Evolutionary conservation across 768 basidiomycete species (phyloP), one percentile per base, ranked within the genome.

Genomic region (Termitomyces sp.): DNA sequence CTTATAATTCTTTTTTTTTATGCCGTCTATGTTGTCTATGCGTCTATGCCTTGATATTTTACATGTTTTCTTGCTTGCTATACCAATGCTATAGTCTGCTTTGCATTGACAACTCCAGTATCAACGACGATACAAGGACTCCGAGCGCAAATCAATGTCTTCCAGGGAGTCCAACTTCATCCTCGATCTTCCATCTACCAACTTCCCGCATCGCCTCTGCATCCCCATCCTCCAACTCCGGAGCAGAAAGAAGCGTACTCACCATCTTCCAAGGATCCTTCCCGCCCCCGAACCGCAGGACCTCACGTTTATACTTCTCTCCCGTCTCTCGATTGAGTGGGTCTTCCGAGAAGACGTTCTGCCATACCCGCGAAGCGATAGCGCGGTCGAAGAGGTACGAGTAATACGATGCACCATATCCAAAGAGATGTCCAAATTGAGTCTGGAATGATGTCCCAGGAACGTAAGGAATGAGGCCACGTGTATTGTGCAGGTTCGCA

Each of bases 341-440:
- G 48, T 91, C 80, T 0, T 66, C 62, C 9, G 79, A 76, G 68
- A 98, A 98, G 0, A 96, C 76, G 12, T 85, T 82, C 11, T 78
- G 73, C 91, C 93, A 99, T 0, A 98, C 89, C n/a, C 90, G 84
- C 7, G 91, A 91, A 0, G 97, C 96, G 61, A 99, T 97, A 4
- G 94, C 94, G 5, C 96, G 87, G 66, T 98, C 97, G 66, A 99
- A 96, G 13, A 98, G 81, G 70, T 99, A 99, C 3, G 94, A 95
- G 68, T 99, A 99, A 71, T 99, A 99, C 0, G 94, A 97, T n/a
- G 96, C 95, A 6, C 96, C 96, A 67, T 99, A 99, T 2, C 96
- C 94, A 69, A 90, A 96, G 6, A 99, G 77, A 71, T 99, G 97
- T 0, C 92, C 91, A 66, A 99, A 99, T 67, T 96, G 94, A 0